Conservation (phyloP, 116 monocot species). For the Trichopus zeylanicus region DNA sequence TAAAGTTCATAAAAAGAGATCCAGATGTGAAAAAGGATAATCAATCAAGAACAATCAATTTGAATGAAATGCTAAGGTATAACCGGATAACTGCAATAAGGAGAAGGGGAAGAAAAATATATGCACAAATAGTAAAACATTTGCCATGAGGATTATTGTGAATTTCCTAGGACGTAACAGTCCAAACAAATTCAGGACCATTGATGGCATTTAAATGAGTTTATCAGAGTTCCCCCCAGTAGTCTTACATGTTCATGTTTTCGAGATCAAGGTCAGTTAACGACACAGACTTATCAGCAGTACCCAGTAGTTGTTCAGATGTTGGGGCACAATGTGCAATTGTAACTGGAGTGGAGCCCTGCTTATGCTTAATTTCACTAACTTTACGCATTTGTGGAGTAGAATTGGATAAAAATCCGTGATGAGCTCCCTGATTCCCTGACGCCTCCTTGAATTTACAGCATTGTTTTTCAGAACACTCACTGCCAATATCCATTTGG, state of each 20-base stretch:
- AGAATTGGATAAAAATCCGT: too few relatives aligned
- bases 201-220: not conserved
- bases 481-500: not conserved
- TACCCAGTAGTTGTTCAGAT: constrained; percentile 8
- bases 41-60: too few relatives aligned
- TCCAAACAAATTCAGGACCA: too few relatives aligned
- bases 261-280: constrained; percentile 28
- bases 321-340: constrained; percentile 11
- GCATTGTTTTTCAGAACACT: constrained; percentile 6
- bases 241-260: constrained; percentile 64
- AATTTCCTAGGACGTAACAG: not conserved
- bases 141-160: not conserved
- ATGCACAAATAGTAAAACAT: too few relatives aligned
- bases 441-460: constrained; percentile 2
- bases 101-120: too few relatives aligned
- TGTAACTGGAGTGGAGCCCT: not conserved
- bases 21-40: too few relatives aligned
- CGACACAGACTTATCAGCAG: constrained; percentile 20
- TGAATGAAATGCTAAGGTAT: too few relatives aligned
- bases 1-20: too few relatives aligned
- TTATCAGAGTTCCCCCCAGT: not conserved
- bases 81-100: too few relatives aligned
- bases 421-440: not conserved
- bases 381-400: constrained; percentile 4
- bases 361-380: not conserved